Evolutionary conservation across 495 filamentous ascomycete genomes (phyloP).

Genomic region (Podospora anserina): DNA sequence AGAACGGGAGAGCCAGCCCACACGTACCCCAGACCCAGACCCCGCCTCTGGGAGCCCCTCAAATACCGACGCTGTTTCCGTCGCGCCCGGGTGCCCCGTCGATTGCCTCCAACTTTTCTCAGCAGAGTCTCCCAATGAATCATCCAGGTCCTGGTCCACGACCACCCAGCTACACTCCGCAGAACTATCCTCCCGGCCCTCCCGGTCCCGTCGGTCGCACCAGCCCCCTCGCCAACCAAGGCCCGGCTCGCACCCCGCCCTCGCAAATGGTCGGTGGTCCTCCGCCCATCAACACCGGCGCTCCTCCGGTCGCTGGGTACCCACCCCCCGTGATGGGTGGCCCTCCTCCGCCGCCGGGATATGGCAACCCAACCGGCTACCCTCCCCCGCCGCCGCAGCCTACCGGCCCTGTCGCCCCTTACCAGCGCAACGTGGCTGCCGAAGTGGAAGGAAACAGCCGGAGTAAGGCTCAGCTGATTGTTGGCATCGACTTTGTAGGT

Average conservation of each 20-base stretch:
- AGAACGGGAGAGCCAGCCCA: conserved; percentile 24
- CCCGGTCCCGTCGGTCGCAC: conserved; percentile 50
- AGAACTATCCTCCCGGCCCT: conserved; percentile 55
- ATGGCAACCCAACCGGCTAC: conserved; percentile 41
- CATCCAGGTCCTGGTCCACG: conserved; percentile 55
- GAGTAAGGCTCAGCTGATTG: conserved; percentile 75
- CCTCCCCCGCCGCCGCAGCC: conserved; percentile 45
- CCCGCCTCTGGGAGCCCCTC: conserved; percentile 40
- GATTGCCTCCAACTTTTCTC: conserved; percentile 45
- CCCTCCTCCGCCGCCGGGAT: conserved; percentile 48
- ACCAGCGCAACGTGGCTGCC: conserved; percentile 57
- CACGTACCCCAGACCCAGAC: conserved; percentile 41
- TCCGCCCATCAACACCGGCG: conserved; percentile 66
- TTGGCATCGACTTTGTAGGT: conserved; percentile 78
- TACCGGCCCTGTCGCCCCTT: conserved; percentile 41
- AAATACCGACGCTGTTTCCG: conserved; percentile 45
- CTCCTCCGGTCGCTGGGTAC: conserved; percentile 50
- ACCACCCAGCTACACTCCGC: conserved; percentile 72
- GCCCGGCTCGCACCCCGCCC: conserved; percentile 49
- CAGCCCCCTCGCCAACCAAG: conserved; percentile 48
- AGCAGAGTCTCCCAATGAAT: conserved; percentile 56
- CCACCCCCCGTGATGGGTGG: conserved; percentile 54
- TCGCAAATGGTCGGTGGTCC: conserved; percentile 67
- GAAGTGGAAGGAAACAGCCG: conserved; percentile 86
- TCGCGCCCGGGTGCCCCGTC: conserved; percentile 42